Conservation (phyloP, 140 eudicot species). For the Bidens hawaiensis region DNA sequence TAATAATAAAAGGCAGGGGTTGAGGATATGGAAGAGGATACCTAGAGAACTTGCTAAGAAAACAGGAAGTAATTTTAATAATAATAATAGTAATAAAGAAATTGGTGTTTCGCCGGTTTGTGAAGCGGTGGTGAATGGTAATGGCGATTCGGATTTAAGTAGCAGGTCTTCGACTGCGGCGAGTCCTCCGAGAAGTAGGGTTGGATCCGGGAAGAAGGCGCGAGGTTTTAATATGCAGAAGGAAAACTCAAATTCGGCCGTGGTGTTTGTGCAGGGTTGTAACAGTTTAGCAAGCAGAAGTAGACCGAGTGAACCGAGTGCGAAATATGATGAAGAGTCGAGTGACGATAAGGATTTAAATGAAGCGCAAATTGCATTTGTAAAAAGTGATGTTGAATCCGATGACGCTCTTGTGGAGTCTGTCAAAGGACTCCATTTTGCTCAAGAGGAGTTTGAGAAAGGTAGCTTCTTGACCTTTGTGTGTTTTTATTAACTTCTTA, state of each 20-base stretch:
- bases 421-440: conserved; percentile 38
- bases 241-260: conserved; percentile 55
- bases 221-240: conserved; percentile 53
- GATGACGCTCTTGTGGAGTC: conserved; percentile 46
- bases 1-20: conserved; percentile 48
- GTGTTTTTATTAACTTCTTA: conserved; percentile 2
- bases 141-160: conserved; percentile 62
- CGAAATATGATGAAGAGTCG: conserved; percentile 41
- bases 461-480: conserved; percentile 34
- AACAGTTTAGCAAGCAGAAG: conserved; percentile 43
- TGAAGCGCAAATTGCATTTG: conserved; percentile 21
- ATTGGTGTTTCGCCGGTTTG: conserved; percentile 28
- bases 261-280: conserved; percentile 64
- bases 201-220: conserved; percentile 52
- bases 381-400: conserved; percentile 32
- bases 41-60: conserved; percentile 46
- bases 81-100: no score
- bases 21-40: conserved; percentile 83
- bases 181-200: conserved; percentile 47
- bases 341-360: conserved; percentile 34
- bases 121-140: conserved; percentile 18
- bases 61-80: no score
- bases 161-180: conserved; percentile 79
- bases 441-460: conserved; percentile 48
- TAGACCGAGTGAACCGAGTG: conserved; percentile 32